Conservation (phyloP, 1,139 yeast genomes). For the Scheffersomyces cryptocercus region DNA sequence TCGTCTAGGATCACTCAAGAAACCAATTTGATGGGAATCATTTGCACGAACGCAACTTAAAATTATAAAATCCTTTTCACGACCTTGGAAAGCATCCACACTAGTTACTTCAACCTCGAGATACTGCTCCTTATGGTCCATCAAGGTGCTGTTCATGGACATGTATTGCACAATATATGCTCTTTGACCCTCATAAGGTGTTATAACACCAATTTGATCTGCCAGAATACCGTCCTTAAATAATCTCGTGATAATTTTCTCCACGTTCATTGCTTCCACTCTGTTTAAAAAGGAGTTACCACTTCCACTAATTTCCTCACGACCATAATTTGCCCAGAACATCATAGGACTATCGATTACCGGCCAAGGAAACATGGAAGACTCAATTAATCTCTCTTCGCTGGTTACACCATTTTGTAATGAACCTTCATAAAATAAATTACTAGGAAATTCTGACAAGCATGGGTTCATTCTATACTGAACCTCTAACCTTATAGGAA, state of each 20-base stretch:
- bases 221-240: conserved; percentile 82
- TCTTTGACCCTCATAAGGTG: conserved; percentile 95
- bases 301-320: conserved; percentile 80
- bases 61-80: conserved; percentile 90
- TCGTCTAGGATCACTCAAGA: conserved; percentile 86
- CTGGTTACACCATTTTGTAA: conserved; percentile 88
- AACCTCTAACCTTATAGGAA: conserved; percentile 83
- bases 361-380: conserved; percentile 86
- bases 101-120: conserved; percentile 82
- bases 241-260: conserved; percentile 70
- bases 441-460: conserved; percentile 83
- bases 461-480: conserved; percentile 96
- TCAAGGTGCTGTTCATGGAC: conserved; percentile 68
- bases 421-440: conserved; percentile 91
- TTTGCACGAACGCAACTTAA: conserved; percentile 91
- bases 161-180: conserved; percentile 79
- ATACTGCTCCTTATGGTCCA: conserved; percentile 61
- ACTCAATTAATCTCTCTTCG: conserved; percentile 60
- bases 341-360: conserved; percentile 81
- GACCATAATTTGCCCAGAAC: conserved; percentile 92
- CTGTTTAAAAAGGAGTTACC: conserved; percentile 88
- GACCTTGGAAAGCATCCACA: conserved; percentile 95
- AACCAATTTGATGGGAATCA: conserved; percentile 80
- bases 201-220: conserved; percentile 84
- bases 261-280: conserved; percentile 90